Conservation (phyloP, 2,329 filamentous ascomycete genomes). For the Trichoderma sp. region DNA sequence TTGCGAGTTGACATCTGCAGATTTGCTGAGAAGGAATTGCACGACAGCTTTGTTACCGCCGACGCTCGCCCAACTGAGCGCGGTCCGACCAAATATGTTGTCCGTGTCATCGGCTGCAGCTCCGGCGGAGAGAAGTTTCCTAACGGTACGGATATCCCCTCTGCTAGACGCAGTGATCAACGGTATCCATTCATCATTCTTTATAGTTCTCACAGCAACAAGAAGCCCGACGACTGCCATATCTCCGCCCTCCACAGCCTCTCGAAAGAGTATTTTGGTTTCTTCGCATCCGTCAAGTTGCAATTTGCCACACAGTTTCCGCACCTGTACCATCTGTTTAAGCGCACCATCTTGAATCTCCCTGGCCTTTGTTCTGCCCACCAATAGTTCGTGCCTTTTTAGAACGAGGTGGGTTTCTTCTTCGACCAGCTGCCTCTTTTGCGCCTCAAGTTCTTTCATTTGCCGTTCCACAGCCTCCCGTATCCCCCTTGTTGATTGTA, state of each 20-base stretch:
- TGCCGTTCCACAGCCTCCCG: not conserved
- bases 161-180: not conserved
- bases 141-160: not conserved
- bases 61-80: not conserved
- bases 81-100: not conserved
- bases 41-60: not conserved
- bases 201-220: not conserved
- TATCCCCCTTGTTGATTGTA: not conserved
- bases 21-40: accelerated
- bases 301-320: too few relatives aligned
- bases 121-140: not conserved
- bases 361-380: not conserved
- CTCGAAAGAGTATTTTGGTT: not conserved
- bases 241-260: not conserved
- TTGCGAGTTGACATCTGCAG: not conserved
- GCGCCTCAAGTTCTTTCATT: not conserved
- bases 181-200: not conserved
- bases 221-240: not conserved
- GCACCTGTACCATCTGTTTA: not conserved
- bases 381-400: not conserved
- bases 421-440: not conserved
- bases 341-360: not conserved
- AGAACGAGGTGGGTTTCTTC: not conserved
- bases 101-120: not conserved
- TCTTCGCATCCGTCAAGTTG: not conserved